Evolutionary conservation across 2,329 filamentous ascomycete species (phyloP).

Genomic region (Diaporthe amygdali): DNA sequence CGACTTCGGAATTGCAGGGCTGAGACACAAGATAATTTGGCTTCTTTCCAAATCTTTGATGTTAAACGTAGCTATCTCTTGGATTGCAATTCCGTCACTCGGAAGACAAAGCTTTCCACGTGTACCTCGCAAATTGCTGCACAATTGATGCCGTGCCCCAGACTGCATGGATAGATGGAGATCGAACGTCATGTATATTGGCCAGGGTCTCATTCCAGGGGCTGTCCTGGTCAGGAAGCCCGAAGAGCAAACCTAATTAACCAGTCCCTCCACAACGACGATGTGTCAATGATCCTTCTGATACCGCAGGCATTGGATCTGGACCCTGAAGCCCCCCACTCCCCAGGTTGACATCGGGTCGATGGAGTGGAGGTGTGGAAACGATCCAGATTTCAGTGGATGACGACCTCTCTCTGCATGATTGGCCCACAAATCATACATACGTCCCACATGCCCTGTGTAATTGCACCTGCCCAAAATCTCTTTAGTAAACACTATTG

Average conservation of each 20-base stretch:
- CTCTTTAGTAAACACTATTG: background rate
- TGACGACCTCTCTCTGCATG: constrained; percentile 7
- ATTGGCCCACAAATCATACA: constrained; percentile 4
- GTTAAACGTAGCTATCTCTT: background rate
- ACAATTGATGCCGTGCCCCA: background rate
- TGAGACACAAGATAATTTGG: background rate
- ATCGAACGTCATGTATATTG: background rate
- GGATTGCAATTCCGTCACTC: background rate
- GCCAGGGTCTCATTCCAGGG: background rate
- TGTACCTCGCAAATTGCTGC: background rate
- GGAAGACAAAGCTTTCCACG: background rate
- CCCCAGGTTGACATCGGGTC: background rate
- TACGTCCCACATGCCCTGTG: constrained; percentile 7
- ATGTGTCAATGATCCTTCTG: background rate
- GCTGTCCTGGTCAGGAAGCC: background rate
- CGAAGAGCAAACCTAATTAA: background rate
- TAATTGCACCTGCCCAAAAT: constrained; percentile 4
- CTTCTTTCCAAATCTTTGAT: background rate
- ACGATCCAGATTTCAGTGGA: background rate
- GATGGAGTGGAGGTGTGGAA: constrained; percentile 1
- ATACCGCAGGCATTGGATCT: background rate
- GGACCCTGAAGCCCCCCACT: background rate
- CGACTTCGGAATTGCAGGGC: background rate
- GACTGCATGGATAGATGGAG: background rate
- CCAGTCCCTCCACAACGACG: background rate